Base-by-base conservation (phyloP, 2,329 filamentous ascomycete species). In the Aspergillus udagawae region DNA sequence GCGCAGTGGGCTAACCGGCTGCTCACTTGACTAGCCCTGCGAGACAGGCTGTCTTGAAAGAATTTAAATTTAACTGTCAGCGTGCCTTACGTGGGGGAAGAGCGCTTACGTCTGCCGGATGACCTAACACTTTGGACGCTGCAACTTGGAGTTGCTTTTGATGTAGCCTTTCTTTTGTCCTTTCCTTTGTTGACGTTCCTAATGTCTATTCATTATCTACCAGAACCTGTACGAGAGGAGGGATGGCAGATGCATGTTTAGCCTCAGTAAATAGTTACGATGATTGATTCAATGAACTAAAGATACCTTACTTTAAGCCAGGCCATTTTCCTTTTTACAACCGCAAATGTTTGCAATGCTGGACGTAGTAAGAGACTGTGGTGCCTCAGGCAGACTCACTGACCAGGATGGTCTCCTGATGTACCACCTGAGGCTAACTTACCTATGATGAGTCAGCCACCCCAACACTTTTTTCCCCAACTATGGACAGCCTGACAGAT, bases 111-210 rank as follows among this genome's bases (percentile, higher is more conserved):
- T 57, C 65, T 53, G 21, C 50, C 29, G 32, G 47, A 25, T 27
- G 17, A 42, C 14, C 53, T 62, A 51, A 52, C 52, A 60, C 56
- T 27, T 49, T 54, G 38, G 54, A 9, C 52, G 20, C 51, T 57
- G 52, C 48, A 53, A 53, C 49, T 55, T 60, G 50, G 25, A 29
- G 48, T 41, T 42, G 41, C 47, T 51, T 48, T 27, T 57, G 49
- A 28, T 17, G 50, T 50, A 49, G 27, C 45, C 59, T 60, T 63
- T 61, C 60, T 28, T 58, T 64, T 65, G 61, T 64, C 51, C 17
- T 68, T 60, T 61, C 61, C 53, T 66, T 67, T 66, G 59, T 66
- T 32, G 41, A 52, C 48, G 49, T 55, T 58, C 59, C 54, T 55
- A 41, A 52, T 57, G 55, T 53, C 48, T 56, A 35, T 49, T 44